A percentile compares a stretch with the other conserved stretches of the same genome.
These are phyloP conservation scores for Cyphellophora europaea DNA, from an alignment of 2,329 filamentous ascomycete species.

Conservation along the genomic window DNA sequence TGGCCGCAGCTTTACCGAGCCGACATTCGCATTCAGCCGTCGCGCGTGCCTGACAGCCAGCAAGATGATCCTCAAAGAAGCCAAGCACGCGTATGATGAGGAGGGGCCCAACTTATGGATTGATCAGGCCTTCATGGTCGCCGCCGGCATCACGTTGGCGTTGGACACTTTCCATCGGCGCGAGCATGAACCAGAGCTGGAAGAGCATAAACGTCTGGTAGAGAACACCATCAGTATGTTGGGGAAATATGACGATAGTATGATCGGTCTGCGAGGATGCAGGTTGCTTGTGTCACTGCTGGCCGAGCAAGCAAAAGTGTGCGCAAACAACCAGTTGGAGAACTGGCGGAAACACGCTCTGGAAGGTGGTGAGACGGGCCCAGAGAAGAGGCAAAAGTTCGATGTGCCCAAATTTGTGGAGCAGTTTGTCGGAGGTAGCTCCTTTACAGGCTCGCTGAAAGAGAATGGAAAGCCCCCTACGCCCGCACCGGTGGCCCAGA, in stretches of 20 bases:
- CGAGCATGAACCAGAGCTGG: slow-evolving; percentile 5
- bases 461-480: slow-evolving; percentile 5
- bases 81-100: slow-evolving; percentile 24
- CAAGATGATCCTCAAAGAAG: slow-evolving; percentile 31
- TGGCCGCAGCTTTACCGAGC: slow-evolving; percentile 30
- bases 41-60: slow-evolving; percentile 32
- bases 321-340: slow-evolving; percentile 14
- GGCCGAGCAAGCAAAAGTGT: slow-evolving; percentile 14
- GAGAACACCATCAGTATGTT: slow-evolving; percentile 4
- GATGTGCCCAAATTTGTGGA: slow-evolving; percentile 18
- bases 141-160: slow-evolving; percentile 28
- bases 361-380: slow-evolving; percentile 7
- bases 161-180: slow-evolving; percentile 25
- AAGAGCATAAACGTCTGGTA: slow-evolving; percentile 10
- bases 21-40: slow-evolving; percentile 30
- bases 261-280: slow-evolving; percentile 12
- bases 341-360: slow-evolving; percentile 15
- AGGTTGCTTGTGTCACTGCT: slow-evolving; percentile 11
- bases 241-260: slow-evolving; percentile 10
- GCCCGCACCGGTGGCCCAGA: background rate
- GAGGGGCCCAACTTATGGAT: slow-evolving; percentile 33
- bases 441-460: slow-evolving; percentile 12
- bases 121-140: slow-evolving; percentile 28
- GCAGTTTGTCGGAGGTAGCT: slow-evolving; percentile 13
- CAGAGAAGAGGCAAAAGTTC: slow-evolving; percentile 17